Base-by-base conservation (phyloP, 768 basidiomycete genomes). In the Epithele typhae region DNA sequence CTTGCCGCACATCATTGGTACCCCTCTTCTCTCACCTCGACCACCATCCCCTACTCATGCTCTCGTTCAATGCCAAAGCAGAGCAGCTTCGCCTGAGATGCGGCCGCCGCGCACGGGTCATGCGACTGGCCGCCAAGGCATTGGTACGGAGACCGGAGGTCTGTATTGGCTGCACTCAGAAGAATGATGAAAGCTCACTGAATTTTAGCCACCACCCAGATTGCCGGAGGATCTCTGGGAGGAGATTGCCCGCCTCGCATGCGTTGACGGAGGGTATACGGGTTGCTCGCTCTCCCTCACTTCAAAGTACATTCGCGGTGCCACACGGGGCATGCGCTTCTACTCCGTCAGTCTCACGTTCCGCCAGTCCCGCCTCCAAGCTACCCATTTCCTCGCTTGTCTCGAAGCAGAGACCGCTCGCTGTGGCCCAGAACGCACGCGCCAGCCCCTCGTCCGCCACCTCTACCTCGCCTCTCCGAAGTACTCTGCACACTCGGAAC, bases 201-300 rank as follows among this genome's bases (percentile, higher is more conserved):
- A n/a, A n/a, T n/a, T n/a, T n/a, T n/a, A n/a, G n/a, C n/a, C n/a
- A n/a, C n/a, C n/a, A n/a, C n/a, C n/a, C 30, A 32, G 15, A 32
- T 32, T 52, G 32, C 61, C 64, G 1, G 33, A 54, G 9, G 62
- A 65, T 41, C 44, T 64, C 7, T 58, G 55, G 44, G 39, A 50
- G 8, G 53, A 56, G 19, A 61, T 64, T 15, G 57, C 59, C 43
- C 33, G 49, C 10, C 36, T 55, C 3, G 64, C 63, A 7, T 64
- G 64, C 42, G 52, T 54, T 4, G 65, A 63, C 43, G 63, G 59
- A 35, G 65, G 64, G 0, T 51, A n/a, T 17, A 57, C 59, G 4
- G 64, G 54, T 3, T 58, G 56, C 27, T 54, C 64, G 12, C 54
- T 67, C 14, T 49, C 62, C 1, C 55, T 54, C 15, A 60, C 61